Base-by-base conservation (phyloP, 768 basidiomycete species). In the Kwoniella shandongensis region DNA sequence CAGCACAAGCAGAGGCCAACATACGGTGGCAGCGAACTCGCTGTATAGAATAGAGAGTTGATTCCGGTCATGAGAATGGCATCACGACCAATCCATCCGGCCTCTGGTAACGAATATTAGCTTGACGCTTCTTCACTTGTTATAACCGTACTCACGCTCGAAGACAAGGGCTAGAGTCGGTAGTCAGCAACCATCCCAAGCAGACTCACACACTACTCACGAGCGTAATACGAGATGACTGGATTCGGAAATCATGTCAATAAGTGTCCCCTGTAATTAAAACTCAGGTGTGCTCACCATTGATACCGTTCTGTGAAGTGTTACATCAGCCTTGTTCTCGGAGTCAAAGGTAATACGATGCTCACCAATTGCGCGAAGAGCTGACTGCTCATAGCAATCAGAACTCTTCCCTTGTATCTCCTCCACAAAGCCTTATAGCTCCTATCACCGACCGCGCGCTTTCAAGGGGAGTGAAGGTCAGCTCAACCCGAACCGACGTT, bases 61-160 rank as follows among this genome's bases (percentile, higher is more conserved):
- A 96, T 88, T 1, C 92, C 93, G 12, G 92, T 90, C 93, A 97
- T 97, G 23, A 97, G 80, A 59, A 97, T 84, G 12, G 93, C 93
- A 69, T 93, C 85, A 38, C 93, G 83, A 13, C 93, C 93, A 51
- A 92, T 81, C 91, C 92, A 97, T 54, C 93, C 93, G 51, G 93
- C 93, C 81, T 87, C 90, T 92, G 73, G 29, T 39, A 58, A 54
- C 46, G 36, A 32, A 32, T 32, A 55, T 63, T 36, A 65, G 62
- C 51, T 23, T 4, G 30, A 22, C 20, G 4, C 11, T 6, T 51
- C 35, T 25, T 13, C 4, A 27, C 12, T 17, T 6, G 3, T 11
- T 13, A 3, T 3, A 23, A 15, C 7, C 6, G 11, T 17, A 68
- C 78, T 46, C 69, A 89, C 90, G 86, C 82, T 96, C 91, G 67